These are phyloP conservation scores for Torulaspora franciscae DNA, from an alignment of 805 yeast genomes.

Conservation along the genomic window DNA sequence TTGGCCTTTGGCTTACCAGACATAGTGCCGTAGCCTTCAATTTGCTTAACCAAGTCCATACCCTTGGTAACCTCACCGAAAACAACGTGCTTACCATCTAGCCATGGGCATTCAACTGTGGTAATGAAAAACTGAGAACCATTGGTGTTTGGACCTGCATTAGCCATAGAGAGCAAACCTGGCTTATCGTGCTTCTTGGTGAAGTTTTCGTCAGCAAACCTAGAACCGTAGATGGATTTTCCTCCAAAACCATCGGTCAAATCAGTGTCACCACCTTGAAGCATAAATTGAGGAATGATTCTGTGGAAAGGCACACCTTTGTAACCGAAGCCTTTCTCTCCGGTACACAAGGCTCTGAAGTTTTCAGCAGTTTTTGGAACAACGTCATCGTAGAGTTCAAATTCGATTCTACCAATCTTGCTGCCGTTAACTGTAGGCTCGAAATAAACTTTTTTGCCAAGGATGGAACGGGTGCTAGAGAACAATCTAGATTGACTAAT, in stretches of 20 bases:
- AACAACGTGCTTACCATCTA: constrained; percentile 74
- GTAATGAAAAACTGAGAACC: constrained; percentile 90
- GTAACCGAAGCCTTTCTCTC: constrained; percentile 87
- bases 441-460: constrained; percentile 53
- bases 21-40: constrained; percentile 61
- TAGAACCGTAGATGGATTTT: constrained; percentile 72
- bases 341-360: constrained; percentile 78
- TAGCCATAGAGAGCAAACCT: constrained; percentile 87
- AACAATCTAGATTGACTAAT: constrained; percentile 42
- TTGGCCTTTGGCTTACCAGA: constrained; percentile 62
- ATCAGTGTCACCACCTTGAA: constrained; percentile 92
- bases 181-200: constrained; percentile 67
- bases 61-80: constrained; percentile 73
- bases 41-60: constrained; percentile 51
- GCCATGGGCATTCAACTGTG: constrained; percentile 72
- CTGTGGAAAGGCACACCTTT: constrained; percentile 85
- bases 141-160: constrained; percentile 88
- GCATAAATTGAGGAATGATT: constrained; percentile 91
- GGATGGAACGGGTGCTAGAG: constrained; percentile 43
- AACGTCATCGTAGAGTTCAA: constrained; percentile 35
- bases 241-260: constrained; percentile 92
- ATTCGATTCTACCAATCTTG: constrained; percentile 39
- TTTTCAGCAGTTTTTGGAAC: constrained; percentile 79
- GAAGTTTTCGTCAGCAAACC: constrained; percentile 60
- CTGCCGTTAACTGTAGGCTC: constrained; percentile 54